These are phyloP conservation scores for Venturia nashicola DNA, from an alignment of 2,329 filamentous ascomycete species.

Conservation along the genomic window DNA sequence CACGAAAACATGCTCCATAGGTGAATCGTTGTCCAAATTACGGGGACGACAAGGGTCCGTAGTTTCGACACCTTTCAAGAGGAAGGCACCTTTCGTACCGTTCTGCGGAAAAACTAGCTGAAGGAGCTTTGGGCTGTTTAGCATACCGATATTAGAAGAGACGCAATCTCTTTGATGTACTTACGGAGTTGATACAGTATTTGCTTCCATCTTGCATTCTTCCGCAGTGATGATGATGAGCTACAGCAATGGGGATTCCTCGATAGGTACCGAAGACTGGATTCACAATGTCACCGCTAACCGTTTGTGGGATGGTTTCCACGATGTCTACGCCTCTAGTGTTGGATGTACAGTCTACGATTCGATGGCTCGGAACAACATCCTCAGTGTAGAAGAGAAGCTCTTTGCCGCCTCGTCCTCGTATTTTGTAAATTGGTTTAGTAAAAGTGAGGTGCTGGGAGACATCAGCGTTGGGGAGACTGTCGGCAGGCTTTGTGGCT, in stretches of 20 bases:
- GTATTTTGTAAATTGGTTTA: not conserved
- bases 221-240: conserved; percentile 5
- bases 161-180: not conserved
- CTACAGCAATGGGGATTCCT: conserved; percentile 3
- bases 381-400: conserved; percentile 1
- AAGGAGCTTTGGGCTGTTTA: not conserved
- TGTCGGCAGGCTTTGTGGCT: not conserved
- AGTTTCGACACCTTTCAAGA: conserved; percentile 4
- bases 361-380: not conserved
- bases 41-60: not conserved
- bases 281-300: not conserved
- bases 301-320: not conserved
- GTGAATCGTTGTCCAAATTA: not conserved
- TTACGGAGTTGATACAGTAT: conserved; percentile 8
- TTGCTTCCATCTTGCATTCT: not conserved
- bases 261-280: not conserved
- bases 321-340: not conserved
- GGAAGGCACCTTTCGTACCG: not conserved
- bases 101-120: not conserved
- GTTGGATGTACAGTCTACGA: not conserved
- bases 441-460: not conserved
- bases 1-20: conserved; percentile 6
- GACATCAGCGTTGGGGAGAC: not conserved
- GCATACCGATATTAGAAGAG: not conserved
- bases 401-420: not conserved